Percentiles rank a stretch among this genome's conserved stretches.
Conservation (phyloP, 1,284 basidiomycete genomes). For the Microbotryum saponariae region DNA sequence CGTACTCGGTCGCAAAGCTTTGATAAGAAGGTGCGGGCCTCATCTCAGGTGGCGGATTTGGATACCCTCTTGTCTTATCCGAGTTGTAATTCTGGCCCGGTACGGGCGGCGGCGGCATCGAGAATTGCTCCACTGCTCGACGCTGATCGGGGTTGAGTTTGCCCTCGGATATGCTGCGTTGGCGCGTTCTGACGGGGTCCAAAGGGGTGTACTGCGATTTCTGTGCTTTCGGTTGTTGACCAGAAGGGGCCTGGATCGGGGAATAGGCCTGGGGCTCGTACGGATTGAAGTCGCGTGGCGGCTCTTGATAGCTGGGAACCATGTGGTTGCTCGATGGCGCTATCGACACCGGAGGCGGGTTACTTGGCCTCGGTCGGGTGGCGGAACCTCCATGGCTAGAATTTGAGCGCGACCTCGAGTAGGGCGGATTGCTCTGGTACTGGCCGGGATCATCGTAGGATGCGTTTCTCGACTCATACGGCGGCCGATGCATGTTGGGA, state of each 20-base stretch:
- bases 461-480: background rate
- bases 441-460: background rate
- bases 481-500: background rate
- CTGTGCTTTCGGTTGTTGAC: background rate
- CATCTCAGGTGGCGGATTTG: background rate
- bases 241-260: background rate
- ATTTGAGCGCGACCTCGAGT: constrained; percentile 2
- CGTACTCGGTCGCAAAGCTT: background rate
- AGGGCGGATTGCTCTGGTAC: background rate
- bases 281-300: constrained; percentile 25
- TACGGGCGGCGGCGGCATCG: background rate
- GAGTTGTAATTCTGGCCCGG: background rate
- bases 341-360: background rate
- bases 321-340: background rate
- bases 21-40: background rate
- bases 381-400: background rate
- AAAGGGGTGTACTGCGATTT: constrained; percentile 10
- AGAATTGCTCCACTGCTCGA: background rate
- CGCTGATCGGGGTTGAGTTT: background rate
- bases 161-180: constrained; percentile 11
- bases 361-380: background rate
- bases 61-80: background rate
- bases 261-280: background rate
- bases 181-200: constrained; percentile 5
- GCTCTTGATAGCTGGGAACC: background rate